These are phyloP conservation scores for Penicillium hesseltinei DNA, from an alignment of 2,329 filamentous ascomycete genomes.

Conservation along the genomic window DNA sequence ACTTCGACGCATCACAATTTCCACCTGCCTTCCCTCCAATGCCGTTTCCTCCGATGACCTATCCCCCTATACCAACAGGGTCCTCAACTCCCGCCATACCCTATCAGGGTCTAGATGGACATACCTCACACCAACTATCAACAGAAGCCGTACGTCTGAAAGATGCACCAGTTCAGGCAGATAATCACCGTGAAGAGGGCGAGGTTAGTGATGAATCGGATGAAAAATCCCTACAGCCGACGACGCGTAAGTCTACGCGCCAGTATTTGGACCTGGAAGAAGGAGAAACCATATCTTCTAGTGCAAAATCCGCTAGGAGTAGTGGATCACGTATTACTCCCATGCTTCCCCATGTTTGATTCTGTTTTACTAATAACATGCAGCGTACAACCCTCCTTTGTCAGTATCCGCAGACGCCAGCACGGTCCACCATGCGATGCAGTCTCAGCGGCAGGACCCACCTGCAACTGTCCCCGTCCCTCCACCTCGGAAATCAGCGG, in stretches of 20 bases:
- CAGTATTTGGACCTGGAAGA: slow-evolving; percentile 25
- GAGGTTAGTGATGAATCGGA: slow-evolving; percentile 69
- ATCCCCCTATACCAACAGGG: slow-evolving; percentile 20
- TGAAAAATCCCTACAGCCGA: not conserved
- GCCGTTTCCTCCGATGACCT: slow-evolving; percentile 24
- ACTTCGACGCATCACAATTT: slow-evolving; percentile 35
- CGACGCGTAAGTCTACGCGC: not conserved
- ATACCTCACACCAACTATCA: slow-evolving; percentile 1
- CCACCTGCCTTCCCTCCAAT: slow-evolving; percentile 36
- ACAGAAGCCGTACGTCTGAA: slow-evolving; percentile 10
- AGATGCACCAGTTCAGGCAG: slow-evolving; percentile 28
- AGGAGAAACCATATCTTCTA: slow-evolving; percentile 25
- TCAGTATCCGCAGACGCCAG: slow-evolving; percentile 25
- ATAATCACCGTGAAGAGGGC: slow-evolving; percentile 65
- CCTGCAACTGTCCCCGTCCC: not conserved
- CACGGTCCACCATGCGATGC: slow-evolving; percentile 12
- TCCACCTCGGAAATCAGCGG: slow-evolving; percentile 23
- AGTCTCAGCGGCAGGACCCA: slow-evolving; percentile 10
- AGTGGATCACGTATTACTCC: slow-evolving; percentile 33
- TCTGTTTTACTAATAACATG: slow-evolving; percentile 20
- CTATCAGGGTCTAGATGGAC: not conserved
- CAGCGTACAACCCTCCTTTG: slow-evolving; percentile 38
- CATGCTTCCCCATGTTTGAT: not conserved
- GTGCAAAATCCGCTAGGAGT: slow-evolving; percentile 23
- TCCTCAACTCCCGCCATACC: slow-evolving; percentile 10